A percentile compares a stretch with the other conserved stretches of the same genome.
These are phyloP conservation scores for Rhizophlyctis rosea DNA, from an alignment of 192 early-diverging fungal genomes.

Conservation along the genomic window DNA sequence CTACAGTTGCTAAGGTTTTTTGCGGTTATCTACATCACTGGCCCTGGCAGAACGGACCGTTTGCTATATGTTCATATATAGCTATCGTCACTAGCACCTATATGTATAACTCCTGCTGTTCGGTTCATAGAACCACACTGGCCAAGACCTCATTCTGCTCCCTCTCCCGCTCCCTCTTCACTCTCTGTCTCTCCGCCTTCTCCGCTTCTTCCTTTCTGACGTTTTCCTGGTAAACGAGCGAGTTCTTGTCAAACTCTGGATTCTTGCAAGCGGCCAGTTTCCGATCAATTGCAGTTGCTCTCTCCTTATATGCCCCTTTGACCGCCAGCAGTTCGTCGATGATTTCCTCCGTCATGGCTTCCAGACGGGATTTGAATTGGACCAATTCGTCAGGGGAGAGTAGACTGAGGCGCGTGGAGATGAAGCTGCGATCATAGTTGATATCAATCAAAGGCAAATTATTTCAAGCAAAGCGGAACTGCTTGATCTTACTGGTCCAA, in stretches of 20 bases:
- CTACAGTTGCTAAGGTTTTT: too few relatives aligned
- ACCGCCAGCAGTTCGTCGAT: conserved; percentile 8
- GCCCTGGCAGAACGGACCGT: too few relatives aligned
- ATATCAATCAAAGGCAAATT: not conserved
- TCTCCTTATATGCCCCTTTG: conserved; percentile 11
- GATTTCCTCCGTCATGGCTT: conserved; percentile 20
- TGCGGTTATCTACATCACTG: too few relatives aligned
- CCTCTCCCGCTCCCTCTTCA: too few relatives aligned
- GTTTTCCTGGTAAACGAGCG: too few relatives aligned
- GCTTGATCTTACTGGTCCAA: conserved; percentile 33
- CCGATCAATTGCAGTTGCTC: conserved; percentile 22
- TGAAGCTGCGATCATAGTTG: conserved; percentile 5
- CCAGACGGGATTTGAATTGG: conserved; percentile 15
- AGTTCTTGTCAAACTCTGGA: conserved; percentile 35
- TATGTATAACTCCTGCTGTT: too few relatives aligned
- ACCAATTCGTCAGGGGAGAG: conserved; percentile 16
- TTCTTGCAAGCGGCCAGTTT: conserved; percentile 38
- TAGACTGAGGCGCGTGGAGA: conserved; percentile 7
- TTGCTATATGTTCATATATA: too few relatives aligned
- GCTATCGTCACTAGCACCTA: too few relatives aligned
- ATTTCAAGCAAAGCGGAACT: conserved; percentile 13
- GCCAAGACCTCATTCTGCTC: too few relatives aligned
- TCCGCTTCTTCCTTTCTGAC: too few relatives aligned
- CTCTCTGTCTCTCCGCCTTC: too few relatives aligned
- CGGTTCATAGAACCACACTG: too few relatives aligned